A percentile compares a stretch with the other conserved stretches of the same genome.
These are phyloP conservation scores for Nakaseomyces nivariensis DNA, from an alignment of 1,139 yeast genomes.

Conservation along the genomic window DNA sequence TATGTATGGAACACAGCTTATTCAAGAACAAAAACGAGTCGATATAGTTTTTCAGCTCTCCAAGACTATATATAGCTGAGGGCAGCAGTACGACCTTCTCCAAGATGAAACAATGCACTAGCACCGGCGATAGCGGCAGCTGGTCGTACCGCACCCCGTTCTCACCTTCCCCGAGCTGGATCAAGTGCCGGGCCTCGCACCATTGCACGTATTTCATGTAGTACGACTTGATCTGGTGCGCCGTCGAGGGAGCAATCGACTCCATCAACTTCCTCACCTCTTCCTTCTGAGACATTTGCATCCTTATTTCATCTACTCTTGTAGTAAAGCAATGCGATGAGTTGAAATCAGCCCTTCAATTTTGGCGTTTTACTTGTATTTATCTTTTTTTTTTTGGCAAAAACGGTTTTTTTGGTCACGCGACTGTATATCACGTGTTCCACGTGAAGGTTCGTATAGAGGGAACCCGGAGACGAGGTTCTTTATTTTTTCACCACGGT, in stretches of 20 bases:
- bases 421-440: no score
- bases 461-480: no score
- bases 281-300: no score
- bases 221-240: slow-evolving; percentile 23
- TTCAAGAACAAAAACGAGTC: not conserved
- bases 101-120: slow-evolving; percentile 22
- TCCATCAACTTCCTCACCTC: slow-evolving; percentile 12
- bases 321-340: no score
- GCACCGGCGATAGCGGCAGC: slow-evolving; percentile 15
- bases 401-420: no score
- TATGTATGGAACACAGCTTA: not conserved
- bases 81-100: slow-evolving; percentile 11
- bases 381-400: no score
- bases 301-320: no score
- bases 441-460: no score
- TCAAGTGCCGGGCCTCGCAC: slow-evolving; percentile 10
- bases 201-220: slow-evolving; percentile 22
- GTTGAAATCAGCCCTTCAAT: no score
- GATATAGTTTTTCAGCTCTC: not conserved
- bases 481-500: no score
- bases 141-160: slow-evolving; percentile 10
- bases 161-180: slow-evolving; percentile 1
- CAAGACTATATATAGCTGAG: not conserved
- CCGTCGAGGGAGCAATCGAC: slow-evolving; percentile 18
- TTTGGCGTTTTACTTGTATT: no score